These are phyloP conservation scores for Fusarium kyushuense DNA, from an alignment of 2,329 filamentous ascomycete species.

Conservation along the genomic window DNA sequence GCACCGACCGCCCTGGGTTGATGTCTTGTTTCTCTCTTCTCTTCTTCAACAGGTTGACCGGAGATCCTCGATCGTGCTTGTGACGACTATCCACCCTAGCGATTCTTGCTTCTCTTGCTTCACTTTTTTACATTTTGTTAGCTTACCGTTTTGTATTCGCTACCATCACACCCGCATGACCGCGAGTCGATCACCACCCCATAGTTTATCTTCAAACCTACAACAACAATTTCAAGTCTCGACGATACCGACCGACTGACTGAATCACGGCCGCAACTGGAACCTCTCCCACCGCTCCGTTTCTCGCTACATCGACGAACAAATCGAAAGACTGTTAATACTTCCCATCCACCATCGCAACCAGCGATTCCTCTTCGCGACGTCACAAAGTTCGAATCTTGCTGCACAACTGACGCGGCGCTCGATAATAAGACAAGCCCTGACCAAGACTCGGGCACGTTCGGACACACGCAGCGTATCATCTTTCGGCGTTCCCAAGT, in stretches of 20 bases:
- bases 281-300: conserved; percentile 16
- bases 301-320: conserved; percentile 16
- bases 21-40: conserved; percentile 31
- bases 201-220: background rate
- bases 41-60: conserved; percentile 16
- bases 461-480: conserved; percentile 33
- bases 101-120: conserved; percentile 18
- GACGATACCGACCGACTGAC: conserved; percentile 28
- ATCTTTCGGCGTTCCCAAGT: conserved; percentile 18
- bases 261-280: conserved; percentile 38
- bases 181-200: conserved; percentile 12
- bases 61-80: conserved; percentile 6
- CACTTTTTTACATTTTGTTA: conserved; percentile 8
- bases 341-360: conserved; percentile 8
- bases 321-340: conserved; percentile 24
- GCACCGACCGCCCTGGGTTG: conserved; percentile 42
- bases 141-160: conserved; percentile 1
- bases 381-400: conserved; percentile 20
- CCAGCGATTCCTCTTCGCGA: conserved; percentile 22
- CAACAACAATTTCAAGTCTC: conserved; percentile 11
- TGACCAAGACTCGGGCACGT: conserved; percentile 5
- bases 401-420: conserved; percentile 25
- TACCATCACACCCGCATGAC: conserved; percentile 5
- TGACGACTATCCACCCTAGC: conserved; percentile 27
- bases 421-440: conserved; percentile 1